These are phyloP conservation scores for Parsonsia alboflavescens DNA, from an alignment of 257 asterid genomes.

Conservation along the genomic window DNA sequence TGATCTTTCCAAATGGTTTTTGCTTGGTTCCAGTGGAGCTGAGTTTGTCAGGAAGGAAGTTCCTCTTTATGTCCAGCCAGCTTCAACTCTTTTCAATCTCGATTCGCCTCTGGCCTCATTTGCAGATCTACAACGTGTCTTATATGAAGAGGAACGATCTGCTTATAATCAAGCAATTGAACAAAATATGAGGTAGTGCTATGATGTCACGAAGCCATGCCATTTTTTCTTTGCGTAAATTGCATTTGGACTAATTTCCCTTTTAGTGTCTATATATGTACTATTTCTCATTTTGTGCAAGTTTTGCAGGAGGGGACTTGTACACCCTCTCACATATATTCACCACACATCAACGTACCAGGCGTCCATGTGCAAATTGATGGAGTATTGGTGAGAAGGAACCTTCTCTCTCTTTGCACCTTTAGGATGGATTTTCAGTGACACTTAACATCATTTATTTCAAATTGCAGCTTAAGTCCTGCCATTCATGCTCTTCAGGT, in stretches of 20 bases:
- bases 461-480: constrained; percentile 77
- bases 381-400: constrained; percentile 71
- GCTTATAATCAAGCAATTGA: constrained; percentile 77
- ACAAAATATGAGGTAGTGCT: constrained; percentile 60
- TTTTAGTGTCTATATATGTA: not conserved
- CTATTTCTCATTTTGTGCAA: constrained; percentile 10
- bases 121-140: constrained; percentile 69
- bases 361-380: constrained; percentile 97
- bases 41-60: constrained; percentile 86
- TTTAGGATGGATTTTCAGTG: constrained; percentile 8
- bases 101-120: constrained; percentile 75
- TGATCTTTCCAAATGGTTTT: constrained; percentile 10
- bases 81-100: constrained; percentile 59
- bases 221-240: not conserved
- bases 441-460: constrained; percentile 17
- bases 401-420: not conserved
- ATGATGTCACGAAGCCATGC: not conserved
- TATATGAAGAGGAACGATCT: constrained; percentile 83
- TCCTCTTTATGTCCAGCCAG: constrained; percentile 73
- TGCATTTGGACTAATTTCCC: not conserved
- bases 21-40: constrained; percentile 79
- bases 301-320: constrained; percentile 57
- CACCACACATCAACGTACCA: constrained; percentile 96
- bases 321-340: constrained; percentile 80
- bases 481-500: constrained; percentile 84